phyloP scores from a whole-genome alignment of 2,329 filamentous ascomycete species.

The Hypoxylon sp. region DNA sequence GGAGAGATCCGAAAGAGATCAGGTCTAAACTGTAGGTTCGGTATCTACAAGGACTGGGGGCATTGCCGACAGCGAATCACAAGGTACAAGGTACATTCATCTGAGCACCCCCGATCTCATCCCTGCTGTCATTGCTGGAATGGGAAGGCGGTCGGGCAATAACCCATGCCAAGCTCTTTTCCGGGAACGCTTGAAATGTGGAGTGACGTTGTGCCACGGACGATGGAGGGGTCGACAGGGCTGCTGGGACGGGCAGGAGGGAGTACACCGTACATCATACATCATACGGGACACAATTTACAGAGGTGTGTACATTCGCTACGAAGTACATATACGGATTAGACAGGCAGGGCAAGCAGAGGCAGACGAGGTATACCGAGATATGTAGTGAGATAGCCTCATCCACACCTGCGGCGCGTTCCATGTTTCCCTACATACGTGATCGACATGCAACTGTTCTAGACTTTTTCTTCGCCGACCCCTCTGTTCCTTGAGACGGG shows the following conservation, averaged over 20 bases:
- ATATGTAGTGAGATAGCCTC: slow-evolving; percentile 7
- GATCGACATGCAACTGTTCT: slow-evolving; percentile 10
- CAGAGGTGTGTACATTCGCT: too few species aligned
- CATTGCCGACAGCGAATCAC: not conserved
- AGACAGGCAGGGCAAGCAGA: too few species aligned
- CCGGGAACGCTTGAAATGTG: slow-evolving; percentile 26
- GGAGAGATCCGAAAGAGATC: not conserved
- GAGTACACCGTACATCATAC: too few species aligned
- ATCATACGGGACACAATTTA: too few species aligned
- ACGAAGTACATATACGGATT: too few species aligned
- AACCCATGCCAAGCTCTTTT: slow-evolving; percentile 26
- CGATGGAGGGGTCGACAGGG: too few species aligned
- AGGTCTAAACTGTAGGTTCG: too few species aligned
- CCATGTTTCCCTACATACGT: slow-evolving; percentile 10
- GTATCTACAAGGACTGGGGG: not conserved
- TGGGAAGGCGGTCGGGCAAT: not conserved
- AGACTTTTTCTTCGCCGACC: slow-evolving; percentile 2
- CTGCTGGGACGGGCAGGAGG: too few species aligned
- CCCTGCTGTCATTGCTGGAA: not conserved
- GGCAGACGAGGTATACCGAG: not conserved
- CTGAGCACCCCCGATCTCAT: not conserved
- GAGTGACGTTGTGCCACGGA: slow-evolving; percentile 28
- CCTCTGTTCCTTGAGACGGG: too few species aligned
- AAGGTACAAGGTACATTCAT: not conserved
- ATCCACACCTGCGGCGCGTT: slow-evolving; percentile 11